A percentile compares a stretch with the other conserved stretches of the same genome.
Evolutionary conservation across 768 basidiomycete genomes (phyloP).

Genomic region (Calocybe cyanea): DNA sequence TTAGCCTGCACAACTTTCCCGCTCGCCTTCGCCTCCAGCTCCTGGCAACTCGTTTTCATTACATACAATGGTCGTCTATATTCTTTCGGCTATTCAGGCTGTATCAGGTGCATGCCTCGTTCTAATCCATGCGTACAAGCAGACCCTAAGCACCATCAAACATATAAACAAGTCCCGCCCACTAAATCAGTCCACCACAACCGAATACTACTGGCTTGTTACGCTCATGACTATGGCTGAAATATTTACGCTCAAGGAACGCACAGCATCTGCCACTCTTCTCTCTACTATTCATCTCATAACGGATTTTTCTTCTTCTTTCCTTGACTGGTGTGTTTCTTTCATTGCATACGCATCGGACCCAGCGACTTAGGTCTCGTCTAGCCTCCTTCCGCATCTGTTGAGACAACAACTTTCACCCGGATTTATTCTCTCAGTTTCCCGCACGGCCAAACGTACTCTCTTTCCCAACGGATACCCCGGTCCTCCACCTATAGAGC

Average conservation of each 20-base stretch:
- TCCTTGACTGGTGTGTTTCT: conserved; percentile 52
- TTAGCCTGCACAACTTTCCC: conserved; percentile 22
- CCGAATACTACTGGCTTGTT: conserved; percentile 36
- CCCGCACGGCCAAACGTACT: conserved; percentile 57
- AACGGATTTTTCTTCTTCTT: conserved; percentile 42
- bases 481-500: conserved; percentile 66
- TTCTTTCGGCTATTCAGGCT: conserved; percentile 72
- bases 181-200: conserved; percentile 6
- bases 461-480: conserved; percentile 93
- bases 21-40: conserved; percentile 21
- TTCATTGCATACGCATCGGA: neutral
- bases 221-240: conserved; percentile 45
- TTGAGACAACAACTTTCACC: conserved; percentile 53
- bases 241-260: conserved; percentile 43
- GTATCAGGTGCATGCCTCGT: conserved; percentile 67
- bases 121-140: conserved; percentile 66
- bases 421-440: conserved; percentile 45
- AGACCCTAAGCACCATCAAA: conserved; percentile 59
- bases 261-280: conserved; percentile 44
- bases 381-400: conserved; percentile 66
- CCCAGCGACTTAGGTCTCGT: neutral
- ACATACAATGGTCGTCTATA: conserved; percentile 52
- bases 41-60: conserved; percentile 31
- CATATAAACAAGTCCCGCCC: conserved; percentile 49
- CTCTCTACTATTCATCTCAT: conserved; percentile 45